Percentiles rank a stretch among this genome's conserved stretches.
phyloP scores from a whole-genome alignment of 805 yeast species.

The Yarrowia divulgata region DNA sequence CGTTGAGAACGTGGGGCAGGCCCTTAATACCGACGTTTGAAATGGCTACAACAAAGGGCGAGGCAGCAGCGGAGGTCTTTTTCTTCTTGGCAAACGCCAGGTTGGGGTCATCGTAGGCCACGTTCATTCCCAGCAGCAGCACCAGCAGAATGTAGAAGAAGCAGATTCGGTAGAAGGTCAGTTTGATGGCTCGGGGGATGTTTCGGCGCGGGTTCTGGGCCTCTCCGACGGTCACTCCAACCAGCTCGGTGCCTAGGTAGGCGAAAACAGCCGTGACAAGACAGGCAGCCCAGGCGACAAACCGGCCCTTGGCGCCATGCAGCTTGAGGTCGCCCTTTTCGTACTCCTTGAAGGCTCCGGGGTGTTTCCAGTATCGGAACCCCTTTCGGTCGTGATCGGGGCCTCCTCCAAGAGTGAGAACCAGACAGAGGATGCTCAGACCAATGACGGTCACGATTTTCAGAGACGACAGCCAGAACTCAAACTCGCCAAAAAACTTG shows the following conservation, averaged over 20 bases:
- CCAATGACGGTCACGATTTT: slow-evolving; percentile 72
- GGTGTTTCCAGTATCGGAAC: slow-evolving; percentile 70
- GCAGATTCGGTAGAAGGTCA: slow-evolving; percentile 72
- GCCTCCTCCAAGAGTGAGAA: slow-evolving; percentile 76
- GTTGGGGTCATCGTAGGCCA: slow-evolving; percentile 62
- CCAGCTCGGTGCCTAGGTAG: slow-evolving; percentile 71
- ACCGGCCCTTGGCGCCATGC: slow-evolving; percentile 59
- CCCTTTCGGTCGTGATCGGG: slow-evolving; percentile 77
- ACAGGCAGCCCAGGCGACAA: slow-evolving; percentile 67
- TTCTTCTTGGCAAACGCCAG: slow-evolving; percentile 54
- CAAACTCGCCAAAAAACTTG: slow-evolving; percentile 61
- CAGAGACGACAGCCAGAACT: slow-evolving; percentile 55
- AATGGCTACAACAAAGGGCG: slow-evolving; percentile 87
- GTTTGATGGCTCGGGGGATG: slow-evolving; percentile 73
- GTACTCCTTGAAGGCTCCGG: slow-evolving; percentile 66
- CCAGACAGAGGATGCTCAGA: slow-evolving; percentile 66
- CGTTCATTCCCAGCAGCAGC: slow-evolving; percentile 71
- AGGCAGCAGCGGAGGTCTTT: slow-evolving; percentile 68
- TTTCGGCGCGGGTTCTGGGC: slow-evolving; percentile 70
- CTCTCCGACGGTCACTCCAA: slow-evolving; percentile 78
- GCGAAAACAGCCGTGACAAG: slow-evolving; percentile 73
- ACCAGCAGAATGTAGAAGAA: slow-evolving; percentile 69
- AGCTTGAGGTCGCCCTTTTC: slow-evolving; percentile 54
- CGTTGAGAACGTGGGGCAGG: slow-evolving; percentile 78
- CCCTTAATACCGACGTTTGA: slow-evolving; percentile 68